These are phyloP conservation scores for Scheffersomyces stipitis DNA, from an alignment of 805 yeast species.

Conservation along the genomic window DNA sequence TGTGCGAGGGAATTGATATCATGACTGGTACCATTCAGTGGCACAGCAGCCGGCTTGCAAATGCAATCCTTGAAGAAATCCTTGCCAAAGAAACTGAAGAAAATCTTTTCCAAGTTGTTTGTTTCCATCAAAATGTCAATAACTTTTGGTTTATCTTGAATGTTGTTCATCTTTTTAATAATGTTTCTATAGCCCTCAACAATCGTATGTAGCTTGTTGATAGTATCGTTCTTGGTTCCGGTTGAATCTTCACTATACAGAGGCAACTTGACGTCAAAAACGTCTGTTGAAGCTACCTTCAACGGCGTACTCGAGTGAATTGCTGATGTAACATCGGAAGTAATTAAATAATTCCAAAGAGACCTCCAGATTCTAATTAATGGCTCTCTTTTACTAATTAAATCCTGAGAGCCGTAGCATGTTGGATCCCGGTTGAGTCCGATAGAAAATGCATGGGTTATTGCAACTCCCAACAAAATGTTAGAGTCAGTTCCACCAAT, in stretches of 20 bases:
- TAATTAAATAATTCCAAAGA: slow-evolving; percentile 33
- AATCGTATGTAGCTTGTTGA: slow-evolving; percentile 15
- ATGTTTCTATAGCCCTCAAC: slow-evolving; percentile 30
- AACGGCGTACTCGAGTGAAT: slow-evolving; percentile 34
- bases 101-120: slow-evolving; percentile 33
- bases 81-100: slow-evolving; percentile 38
- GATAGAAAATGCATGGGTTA: slow-evolving; percentile 39
- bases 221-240: slow-evolving; percentile 13
- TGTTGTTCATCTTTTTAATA: slow-evolving; percentile 24
- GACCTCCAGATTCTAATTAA: slow-evolving; percentile 34
- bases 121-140: slow-evolving; percentile 36
- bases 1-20: slow-evolving; percentile 21
- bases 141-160: slow-evolving; percentile 30
- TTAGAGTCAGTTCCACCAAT: slow-evolving; percentile 40
- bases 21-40: slow-evolving; percentile 9
- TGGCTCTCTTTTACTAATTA: slow-evolving; percentile 26
- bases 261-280: slow-evolving; percentile 36
- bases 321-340: slow-evolving; percentile 30
- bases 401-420: slow-evolving; percentile 25
- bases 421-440: slow-evolving; percentile 44
- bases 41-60: slow-evolving; percentile 29
- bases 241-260: slow-evolving; percentile 9
- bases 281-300: slow-evolving; percentile 24
- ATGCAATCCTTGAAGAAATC: slow-evolving; percentile 41
- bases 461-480: slow-evolving; percentile 34